phyloP scores from a whole-genome alignment of 2,329 filamentous ascomycete species.

The Didymella glomerata region DNA sequence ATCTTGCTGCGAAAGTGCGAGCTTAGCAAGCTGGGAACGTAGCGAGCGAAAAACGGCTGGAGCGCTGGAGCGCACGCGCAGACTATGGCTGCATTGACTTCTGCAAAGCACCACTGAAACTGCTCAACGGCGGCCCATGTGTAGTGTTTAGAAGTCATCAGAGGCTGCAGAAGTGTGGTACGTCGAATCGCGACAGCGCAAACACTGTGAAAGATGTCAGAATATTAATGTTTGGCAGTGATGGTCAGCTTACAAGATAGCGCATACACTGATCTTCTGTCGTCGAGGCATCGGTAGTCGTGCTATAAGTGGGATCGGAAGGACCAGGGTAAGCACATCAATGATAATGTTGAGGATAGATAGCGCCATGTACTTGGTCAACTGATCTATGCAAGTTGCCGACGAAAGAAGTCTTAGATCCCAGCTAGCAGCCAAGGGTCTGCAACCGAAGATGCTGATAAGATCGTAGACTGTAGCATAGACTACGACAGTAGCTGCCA shows the following conservation, averaged over 20 bases:
- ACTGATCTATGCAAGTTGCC: slow-evolving; percentile 14
- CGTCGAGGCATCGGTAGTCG: not conserved
- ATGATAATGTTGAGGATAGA: slow-evolving; percentile 23
- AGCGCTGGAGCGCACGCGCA: slow-evolving; percentile 19
- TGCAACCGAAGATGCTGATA: slow-evolving; percentile 11
- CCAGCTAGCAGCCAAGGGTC: slow-evolving; percentile 16
- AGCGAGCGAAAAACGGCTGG: slow-evolving; percentile 17
- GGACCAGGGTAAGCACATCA: slow-evolving; percentile 11
- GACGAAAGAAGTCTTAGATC: slow-evolving; percentile 1
- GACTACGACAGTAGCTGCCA: slow-evolving; percentile 1
- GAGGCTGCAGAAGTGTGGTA: slow-evolving; percentile 2
- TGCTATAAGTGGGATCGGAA: not conserved
- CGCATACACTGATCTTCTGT: not conserved
- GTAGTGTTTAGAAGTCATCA: slow-evolving; percentile 6
- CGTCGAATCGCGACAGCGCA: not conserved
- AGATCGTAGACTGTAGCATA: slow-evolving; percentile 18
- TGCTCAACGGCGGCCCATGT: slow-evolving; percentile 23
- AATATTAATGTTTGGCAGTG: not conserved
- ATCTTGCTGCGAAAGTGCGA: not conserved
- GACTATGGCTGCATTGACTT: slow-evolving; percentile 21
- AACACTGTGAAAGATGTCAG: slow-evolving; percentile 1
- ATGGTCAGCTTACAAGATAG: not conserved
- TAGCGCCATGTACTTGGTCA: slow-evolving; percentile 21
- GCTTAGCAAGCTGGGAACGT: not conserved
- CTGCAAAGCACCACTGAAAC: slow-evolving; percentile 24